Conservation (phyloP, 148 eudicot genomes). For the Rheum nobile region DNA sequence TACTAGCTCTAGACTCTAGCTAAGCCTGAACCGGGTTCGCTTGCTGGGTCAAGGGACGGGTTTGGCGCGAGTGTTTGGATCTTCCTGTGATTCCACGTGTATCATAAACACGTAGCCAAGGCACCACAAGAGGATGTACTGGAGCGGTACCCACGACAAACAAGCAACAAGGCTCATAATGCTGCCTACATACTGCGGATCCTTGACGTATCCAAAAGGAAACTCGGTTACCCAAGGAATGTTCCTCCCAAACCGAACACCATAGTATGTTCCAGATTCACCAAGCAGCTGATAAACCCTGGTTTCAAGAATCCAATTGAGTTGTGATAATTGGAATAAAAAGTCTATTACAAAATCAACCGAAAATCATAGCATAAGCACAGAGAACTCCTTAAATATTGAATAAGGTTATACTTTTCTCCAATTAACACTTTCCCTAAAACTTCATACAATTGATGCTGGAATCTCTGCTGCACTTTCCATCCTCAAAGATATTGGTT, state of each 20-base stretch:
- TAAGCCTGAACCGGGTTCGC: neutral
- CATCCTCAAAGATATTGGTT: neutral
- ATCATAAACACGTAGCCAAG: constrained; percentile 84
- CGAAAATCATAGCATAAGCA: no score
- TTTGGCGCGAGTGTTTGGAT: constrained; percentile 76
- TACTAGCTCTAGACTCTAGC: neutral
- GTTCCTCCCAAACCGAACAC: constrained; percentile 82
- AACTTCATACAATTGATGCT: neutral
- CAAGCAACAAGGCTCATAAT: constrained; percentile 88
- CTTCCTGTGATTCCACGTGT: constrained; percentile 63
- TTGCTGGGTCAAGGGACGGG: constrained; percentile 32
- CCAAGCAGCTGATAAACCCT: constrained; percentile 97
- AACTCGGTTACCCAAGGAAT: constrained; percentile 91
- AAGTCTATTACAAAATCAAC: neutral
- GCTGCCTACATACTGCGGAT: constrained; percentile 94
- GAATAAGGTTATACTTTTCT: neutral
- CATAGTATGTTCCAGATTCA: constrained; percentile 90
- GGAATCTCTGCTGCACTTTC: neutral
- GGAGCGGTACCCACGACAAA: constrained; percentile 74
- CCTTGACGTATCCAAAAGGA: constrained; percentile 84
- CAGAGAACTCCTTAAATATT: no score
- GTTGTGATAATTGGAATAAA: neutral
- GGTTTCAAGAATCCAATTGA: constrained; percentile 5
- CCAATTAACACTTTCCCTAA: neutral
- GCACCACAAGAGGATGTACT: constrained; percentile 70